Percentiles rank a stretch among this genome's conserved stretches.
These are phyloP conservation scores for Nephelium lappaceum DNA, from an alignment of 345 rosid species.

Conservation along the genomic window DNA sequence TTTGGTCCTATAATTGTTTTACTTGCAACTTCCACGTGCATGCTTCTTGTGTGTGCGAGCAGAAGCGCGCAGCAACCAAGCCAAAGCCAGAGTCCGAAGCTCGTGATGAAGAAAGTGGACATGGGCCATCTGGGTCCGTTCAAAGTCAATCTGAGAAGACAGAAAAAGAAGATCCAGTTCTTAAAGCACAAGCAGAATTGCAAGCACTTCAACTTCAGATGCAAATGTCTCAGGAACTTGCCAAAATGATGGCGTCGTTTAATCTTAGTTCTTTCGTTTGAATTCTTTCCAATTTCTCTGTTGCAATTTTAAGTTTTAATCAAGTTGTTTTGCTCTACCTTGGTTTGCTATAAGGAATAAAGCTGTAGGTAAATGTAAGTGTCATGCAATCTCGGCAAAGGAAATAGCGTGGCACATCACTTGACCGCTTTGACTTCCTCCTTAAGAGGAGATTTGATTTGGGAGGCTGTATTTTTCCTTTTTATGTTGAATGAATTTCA, in stretches of 20 bases:
- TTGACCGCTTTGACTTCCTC: too few species aligned
- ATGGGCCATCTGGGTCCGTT: slow-evolving; percentile 4
- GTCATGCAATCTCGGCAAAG: too few species aligned
- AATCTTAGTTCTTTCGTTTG: slow-evolving; percentile 35
- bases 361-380: too few species aligned
- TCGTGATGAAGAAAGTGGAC: slow-evolving; percentile 20
- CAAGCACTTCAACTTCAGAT: slow-evolving; percentile 35
- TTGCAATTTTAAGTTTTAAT: neutral
- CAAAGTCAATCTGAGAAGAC: slow-evolving; percentile 11
- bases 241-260: slow-evolving; percentile 40
- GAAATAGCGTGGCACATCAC: too few species aligned
- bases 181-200: slow-evolving; percentile 32
- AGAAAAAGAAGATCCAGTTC: slow-evolving; percentile 34
- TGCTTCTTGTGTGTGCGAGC: slow-evolving; percentile 35
- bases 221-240: slow-evolving; percentile 39
- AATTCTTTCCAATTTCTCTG: neutral
- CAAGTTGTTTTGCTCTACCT: neutral
- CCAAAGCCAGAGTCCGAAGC: slow-evolving; percentile 7
- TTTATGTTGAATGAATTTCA: too few species aligned
- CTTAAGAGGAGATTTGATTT: too few species aligned
- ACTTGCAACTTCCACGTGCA: slow-evolving; percentile 35
- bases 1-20: slow-evolving; percentile 46
- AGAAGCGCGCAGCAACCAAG: slow-evolving; percentile 6
- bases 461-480: too few species aligned
- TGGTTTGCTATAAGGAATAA: neutral